A percentile compares a stretch with the other conserved stretches of the same genome.
phyloP scores from a whole-genome alignment of 345 rosid species.

The Hibiscus mutabilis region DNA sequence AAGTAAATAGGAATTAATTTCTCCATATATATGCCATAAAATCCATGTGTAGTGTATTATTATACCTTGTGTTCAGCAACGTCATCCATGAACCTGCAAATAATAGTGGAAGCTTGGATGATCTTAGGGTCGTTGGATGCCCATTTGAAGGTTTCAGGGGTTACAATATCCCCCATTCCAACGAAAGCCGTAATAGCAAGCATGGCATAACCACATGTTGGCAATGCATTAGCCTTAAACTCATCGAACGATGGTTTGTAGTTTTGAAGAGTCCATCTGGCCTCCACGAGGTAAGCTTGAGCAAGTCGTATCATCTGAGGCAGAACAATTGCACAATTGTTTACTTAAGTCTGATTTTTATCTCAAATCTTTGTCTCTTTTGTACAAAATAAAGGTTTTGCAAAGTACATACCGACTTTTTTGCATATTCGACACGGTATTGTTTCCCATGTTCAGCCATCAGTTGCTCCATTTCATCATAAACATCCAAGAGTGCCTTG shows the following conservation, averaged over 20 bases:
- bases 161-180: conserved; percentile 21
- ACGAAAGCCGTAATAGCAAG: conserved; percentile 15
- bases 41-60: too few species aligned
- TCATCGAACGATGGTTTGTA: conserved; percentile 26
- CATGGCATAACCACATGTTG: conserved; percentile 4
- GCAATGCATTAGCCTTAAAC: conserved; percentile 19
- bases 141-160: conserved; percentile 24
- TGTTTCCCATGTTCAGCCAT: conserved; percentile 13
- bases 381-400: too few species aligned
- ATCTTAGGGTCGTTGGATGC: conserved; percentile 4
- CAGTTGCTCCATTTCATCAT: conserved; percentile 20
- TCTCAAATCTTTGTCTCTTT: too few species aligned
- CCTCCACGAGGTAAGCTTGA: conserved; percentile 21
- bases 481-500: conserved; percentile 24
- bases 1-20: not conserved
- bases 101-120: conserved; percentile 7
- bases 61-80: conserved; percentile 16
- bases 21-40: not conserved
- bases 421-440: conserved; percentile 19
- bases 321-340: not conserved
- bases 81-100: conserved; percentile 31
- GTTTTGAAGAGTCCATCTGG: conserved; percentile 20
- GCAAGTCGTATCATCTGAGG: conserved; percentile 22
- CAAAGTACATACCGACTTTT: conserved; percentile 20
- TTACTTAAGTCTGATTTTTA: too few species aligned